Base-by-base conservation (phyloP, 2,329 filamentous ascomycete genomes). In the Pestalotiopsis fici region DNA sequence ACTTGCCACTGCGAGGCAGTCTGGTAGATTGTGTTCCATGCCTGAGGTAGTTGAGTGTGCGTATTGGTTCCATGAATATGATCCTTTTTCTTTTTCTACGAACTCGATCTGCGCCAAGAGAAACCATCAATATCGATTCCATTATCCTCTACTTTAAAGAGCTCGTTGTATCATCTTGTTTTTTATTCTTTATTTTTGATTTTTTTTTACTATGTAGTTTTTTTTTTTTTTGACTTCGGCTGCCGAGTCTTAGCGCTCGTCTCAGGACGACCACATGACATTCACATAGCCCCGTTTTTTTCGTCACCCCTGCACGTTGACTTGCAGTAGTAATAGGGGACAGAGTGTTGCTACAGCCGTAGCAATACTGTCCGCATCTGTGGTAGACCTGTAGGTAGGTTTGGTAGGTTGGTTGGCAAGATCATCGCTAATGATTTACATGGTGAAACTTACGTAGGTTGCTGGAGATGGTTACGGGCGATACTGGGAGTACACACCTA, bases 181-280 rank as follows among this genome's bases (percentile, higher is more conserved):
- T 21, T 39, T 18, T 37, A 15, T 23, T 64, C 28, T 60, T 60
- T 35, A 9, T 50, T 31, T 65, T 65, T 35, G 64, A n/a, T n/a
- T n/a, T 35, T 35, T 35, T 35, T 35, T 35, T 35, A 7, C 11
- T 35, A 6, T 2, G 5, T 35, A 7, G 7, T 35, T 35, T 35
- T 13, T 39, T 21, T 39, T 37, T 27, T 64, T 56, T 61, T 61
- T 25, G 9, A 37, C 56, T 66, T 61, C 57, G 64, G 64, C 64
- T 60, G 64, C 64, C 57, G 64, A 60, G 64, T 54, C 21, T 50
- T 66, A 66, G 64, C 64, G 64, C 55, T 55, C 64, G 64, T 66
- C 64, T 66, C 64, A 66, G 57, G 57, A 66, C 23, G 64, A n/a
- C 56, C 64, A 66, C 64, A 66, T 66, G 64, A 66, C 63, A 57